A percentile compares a stretch with the other conserved stretches of the same genome.
Evolutionary conservation across 768 basidiomycete species (phyloP).

Genomic region (Collybia mongolica): DNA sequence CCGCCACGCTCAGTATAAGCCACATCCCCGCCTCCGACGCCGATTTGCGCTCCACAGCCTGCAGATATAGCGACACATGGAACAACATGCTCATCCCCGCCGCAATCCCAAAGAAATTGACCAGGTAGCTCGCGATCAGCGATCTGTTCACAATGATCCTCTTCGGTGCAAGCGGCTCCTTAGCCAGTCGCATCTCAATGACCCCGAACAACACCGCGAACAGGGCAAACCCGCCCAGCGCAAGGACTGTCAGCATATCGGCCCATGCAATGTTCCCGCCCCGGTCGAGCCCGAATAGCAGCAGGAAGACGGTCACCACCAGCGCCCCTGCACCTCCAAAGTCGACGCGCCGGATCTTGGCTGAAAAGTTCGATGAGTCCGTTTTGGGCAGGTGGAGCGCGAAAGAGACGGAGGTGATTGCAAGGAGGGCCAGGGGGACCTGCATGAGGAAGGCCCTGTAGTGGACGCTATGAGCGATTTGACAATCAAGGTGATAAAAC

Average conservation of each 20-base stretch:
- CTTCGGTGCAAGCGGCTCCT: conserved; percentile 60
- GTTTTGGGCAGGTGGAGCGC: conserved; percentile 52
- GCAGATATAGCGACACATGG: conserved; percentile 55
- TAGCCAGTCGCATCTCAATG: conserved; percentile 48
- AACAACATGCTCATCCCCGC: conserved; percentile 45
- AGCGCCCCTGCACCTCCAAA: conserved; percentile 58
- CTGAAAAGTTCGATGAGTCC: conserved; percentile 37
- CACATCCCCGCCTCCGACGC: conserved; percentile 51
- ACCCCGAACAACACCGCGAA: conserved; percentile 37
- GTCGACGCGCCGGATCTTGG: conserved; percentile 61
- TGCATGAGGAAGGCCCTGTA: conserved; percentile 58
- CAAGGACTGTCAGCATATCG: conserved; percentile 33
- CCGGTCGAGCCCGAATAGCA: conserved; percentile 57
- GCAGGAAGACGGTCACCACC: conserved; percentile 51
- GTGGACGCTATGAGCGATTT: not conserved
- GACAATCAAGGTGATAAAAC: not conserved
- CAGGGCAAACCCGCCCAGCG: conserved; percentile 31
- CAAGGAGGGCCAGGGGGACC: conserved; percentile 54
- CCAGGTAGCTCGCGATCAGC: conserved; percentile 54
- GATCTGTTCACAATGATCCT: conserved; percentile 49
- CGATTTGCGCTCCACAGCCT: conserved; percentile 49
- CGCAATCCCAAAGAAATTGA: conserved; percentile 56
- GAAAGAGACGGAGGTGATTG: conserved; percentile 50
- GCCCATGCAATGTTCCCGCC: conserved; percentile 51
- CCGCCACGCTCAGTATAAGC: conserved; percentile 48